Percentiles rank a stretch among this genome's conserved stretches.
phyloP scores from a whole-genome alignment of 108 stramenopile species.

The Fragilariopsis cylindrus region DNA sequence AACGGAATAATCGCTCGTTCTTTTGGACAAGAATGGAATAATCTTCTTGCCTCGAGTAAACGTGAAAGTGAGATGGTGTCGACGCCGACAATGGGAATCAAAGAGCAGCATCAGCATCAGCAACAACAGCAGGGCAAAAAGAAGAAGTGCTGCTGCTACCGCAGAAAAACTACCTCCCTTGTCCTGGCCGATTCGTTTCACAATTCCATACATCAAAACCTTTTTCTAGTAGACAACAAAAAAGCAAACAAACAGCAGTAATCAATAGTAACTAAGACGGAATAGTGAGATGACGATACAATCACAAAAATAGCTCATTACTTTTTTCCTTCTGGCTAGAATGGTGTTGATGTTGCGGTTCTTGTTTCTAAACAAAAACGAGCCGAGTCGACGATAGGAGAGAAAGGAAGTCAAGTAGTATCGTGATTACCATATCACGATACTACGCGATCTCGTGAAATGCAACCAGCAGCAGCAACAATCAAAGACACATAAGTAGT shows the following conservation, averaged over 20 bases:
- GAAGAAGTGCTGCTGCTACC: constrained; percentile 1
- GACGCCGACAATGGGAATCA: neutral
- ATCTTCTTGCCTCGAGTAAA: constrained; percentile 20
- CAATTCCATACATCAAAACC: constrained; percentile 32
- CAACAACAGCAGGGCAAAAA: neutral
- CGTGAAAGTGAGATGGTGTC: neutral
- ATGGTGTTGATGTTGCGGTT: too few species aligned
- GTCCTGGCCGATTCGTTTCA: constrained; percentile 21
- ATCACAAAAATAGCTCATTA: too few species aligned
- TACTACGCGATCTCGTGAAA: too few species aligned
- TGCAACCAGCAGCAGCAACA: too few species aligned
- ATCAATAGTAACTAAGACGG: too few species aligned
- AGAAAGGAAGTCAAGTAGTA: too few species aligned
- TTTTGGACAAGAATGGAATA: constrained; percentile 23
- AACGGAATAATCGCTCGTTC: neutral
- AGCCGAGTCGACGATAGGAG: too few species aligned
- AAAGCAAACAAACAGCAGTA: neutral
- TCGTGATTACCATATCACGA: too few species aligned
- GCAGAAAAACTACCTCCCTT: constrained; percentile 22
- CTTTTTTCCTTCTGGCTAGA: too few species aligned
- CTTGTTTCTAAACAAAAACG: too few species aligned
- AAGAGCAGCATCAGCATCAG: neutral
- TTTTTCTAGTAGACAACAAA: constrained; percentile 25
- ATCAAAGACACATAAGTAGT: too few species aligned
- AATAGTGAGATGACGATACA: too few species aligned